Evolutionary conservation across 78 protist genomes (phyloP).

Genomic region (Pigoraptor vietnamica): DNA sequence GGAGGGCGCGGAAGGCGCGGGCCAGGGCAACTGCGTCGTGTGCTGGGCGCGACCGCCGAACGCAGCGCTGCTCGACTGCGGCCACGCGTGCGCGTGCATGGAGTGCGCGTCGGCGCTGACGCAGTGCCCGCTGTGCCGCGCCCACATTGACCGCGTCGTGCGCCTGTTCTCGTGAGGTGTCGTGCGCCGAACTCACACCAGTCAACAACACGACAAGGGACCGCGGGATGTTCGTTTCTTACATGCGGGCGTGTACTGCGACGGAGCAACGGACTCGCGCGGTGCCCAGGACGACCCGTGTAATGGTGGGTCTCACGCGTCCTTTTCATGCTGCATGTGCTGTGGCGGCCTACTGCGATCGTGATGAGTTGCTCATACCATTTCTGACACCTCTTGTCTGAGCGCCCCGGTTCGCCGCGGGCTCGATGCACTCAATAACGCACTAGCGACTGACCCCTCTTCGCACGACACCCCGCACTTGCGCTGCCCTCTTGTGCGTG

Average conservation of each 20-base stretch:
- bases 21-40: neutral
- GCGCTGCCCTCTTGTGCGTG: neutral
- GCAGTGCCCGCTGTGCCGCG: neutral
- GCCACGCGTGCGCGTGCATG: neutral
- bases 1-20: no score
- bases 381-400: slow-evolving; percentile 8
- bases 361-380: neutral
- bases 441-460: neutral
- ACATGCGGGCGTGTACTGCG: no score
- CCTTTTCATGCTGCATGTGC: neutral
- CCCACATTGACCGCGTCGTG: neutral
- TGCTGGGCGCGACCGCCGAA: neutral
- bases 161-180: neutral
- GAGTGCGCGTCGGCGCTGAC: neutral
- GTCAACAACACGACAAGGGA: no score
- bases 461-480: neutral
- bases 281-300: no score
- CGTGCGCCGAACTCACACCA: neutral
- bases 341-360: no score
- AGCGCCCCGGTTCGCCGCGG: neutral
- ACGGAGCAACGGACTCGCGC: no score
- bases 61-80: neutral
- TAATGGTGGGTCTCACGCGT: no score
- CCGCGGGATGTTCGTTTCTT: no score
- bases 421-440: neutral